Evolutionary conservation across 495 filamentous ascomycete species (phyloP).

Genomic region (Penicillium alfredii): DNA sequence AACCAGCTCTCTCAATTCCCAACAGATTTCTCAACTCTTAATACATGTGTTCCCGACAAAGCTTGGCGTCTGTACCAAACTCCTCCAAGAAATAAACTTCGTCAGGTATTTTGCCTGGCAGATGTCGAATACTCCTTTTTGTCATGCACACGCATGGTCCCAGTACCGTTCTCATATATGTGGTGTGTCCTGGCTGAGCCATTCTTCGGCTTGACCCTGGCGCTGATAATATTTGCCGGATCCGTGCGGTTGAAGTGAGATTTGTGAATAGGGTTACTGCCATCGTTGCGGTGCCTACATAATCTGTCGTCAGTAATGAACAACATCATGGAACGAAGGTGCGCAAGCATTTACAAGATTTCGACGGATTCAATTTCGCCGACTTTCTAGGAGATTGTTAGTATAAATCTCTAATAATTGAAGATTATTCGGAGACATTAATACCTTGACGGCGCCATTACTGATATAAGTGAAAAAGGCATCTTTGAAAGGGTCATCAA

Average conservation of each 20-base stretch:
- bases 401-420: background rate
- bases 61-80: no score
- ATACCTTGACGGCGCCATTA: constrained; percentile 2
- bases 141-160: background rate
- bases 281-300: constrained; percentile 4
- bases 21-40: no score
- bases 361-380: constrained; percentile 5
- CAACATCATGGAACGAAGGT: background rate
- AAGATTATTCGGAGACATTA: no score
- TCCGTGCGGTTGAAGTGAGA: constrained; percentile 5
- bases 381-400: constrained; percentile 1
- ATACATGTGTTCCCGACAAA: no score
- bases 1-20: no score
- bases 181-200: constrained; percentile 1
- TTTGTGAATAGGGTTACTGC: constrained; percentile 2
- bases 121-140: constrained; percentile 3
- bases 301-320: background rate
- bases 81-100: no score
- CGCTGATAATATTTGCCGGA: constrained; percentile 1
- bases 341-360: constrained; percentile 1
- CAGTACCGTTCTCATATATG: constrained; percentile 3
- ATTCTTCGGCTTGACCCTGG: background rate
- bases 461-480: background rate
- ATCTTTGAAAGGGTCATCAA: no score
- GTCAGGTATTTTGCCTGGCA: no score